Percentiles rank a stretch among this genome's conserved stretches.
These are phyloP conservation scores for Colletotrichum sp. DNA, from an alignment of 2,329 filamentous ascomycete genomes.

Conservation along the genomic window DNA sequence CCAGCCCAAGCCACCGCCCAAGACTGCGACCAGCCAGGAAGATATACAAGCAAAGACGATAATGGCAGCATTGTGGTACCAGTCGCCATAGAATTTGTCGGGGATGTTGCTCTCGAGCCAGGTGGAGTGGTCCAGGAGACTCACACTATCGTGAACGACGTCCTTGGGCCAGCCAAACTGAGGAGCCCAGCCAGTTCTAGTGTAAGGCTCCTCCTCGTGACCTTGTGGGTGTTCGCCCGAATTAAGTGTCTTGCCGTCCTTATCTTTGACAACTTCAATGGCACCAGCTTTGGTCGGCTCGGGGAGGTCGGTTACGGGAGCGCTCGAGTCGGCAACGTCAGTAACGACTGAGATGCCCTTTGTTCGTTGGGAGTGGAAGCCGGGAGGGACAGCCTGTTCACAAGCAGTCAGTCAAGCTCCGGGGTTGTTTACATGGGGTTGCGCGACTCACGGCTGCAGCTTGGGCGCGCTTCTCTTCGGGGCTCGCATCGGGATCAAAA, in stretches of 20 bases:
- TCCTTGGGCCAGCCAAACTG: conserved; percentile 76
- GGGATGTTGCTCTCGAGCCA: conserved; percentile 83
- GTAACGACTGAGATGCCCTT: conserved; percentile 76
- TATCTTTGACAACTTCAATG: conserved; percentile 57
- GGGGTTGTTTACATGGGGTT: background rate
- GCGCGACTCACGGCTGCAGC: conserved; percentile 69
- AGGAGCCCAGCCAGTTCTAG: conserved; percentile 83
- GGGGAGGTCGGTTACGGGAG: conserved; percentile 78
- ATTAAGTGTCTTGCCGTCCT: conserved; percentile 50
- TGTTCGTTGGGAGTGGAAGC: conserved; percentile 64
- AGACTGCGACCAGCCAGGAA: conserved; percentile 87
- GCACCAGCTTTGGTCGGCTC: conserved; percentile 74
- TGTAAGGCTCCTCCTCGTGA: conserved; percentile 52
- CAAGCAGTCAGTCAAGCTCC: conserved; percentile 11
- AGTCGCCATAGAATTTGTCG: conserved; percentile 93
- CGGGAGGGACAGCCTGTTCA: conserved; percentile 64
- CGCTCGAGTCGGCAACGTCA: conserved; percentile 71
- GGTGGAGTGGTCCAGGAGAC: conserved; percentile 85
- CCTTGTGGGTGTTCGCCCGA: conserved; percentile 60
- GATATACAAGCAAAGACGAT: conserved; percentile 91
- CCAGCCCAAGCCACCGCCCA: conserved; percentile 93
- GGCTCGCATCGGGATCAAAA: conserved; percentile 85
- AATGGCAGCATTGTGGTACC: conserved; percentile 97
- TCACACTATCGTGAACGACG: conserved; percentile 63
- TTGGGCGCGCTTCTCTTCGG: conserved; percentile 84